A percentile compares a stretch with the other conserved stretches of the same genome.
phyloP scores from a whole-genome alignment of 805 yeast species.

The Starmerella bombicola region DNA sequence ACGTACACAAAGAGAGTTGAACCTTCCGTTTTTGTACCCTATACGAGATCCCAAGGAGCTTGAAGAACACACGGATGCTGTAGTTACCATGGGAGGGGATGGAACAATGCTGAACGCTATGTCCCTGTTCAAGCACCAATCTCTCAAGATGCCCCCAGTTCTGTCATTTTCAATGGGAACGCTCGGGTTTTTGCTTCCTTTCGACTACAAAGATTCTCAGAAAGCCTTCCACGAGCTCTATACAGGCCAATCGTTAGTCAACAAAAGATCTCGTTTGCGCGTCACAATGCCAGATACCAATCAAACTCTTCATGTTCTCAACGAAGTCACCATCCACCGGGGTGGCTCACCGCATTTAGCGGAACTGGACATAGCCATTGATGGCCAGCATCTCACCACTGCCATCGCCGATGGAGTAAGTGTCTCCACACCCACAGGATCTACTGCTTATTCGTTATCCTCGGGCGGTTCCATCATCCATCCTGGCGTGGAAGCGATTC shows the following conservation, averaged over 20 bases:
- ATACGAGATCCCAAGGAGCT: constrained; percentile 44
- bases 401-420: constrained; percentile 88
- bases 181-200: constrained; percentile 77
- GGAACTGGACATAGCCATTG: constrained; percentile 70
- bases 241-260: constrained; percentile 53
- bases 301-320: constrained; percentile 64
- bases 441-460: constrained; percentile 80
- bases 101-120: constrained; percentile 85
- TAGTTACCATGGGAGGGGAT: constrained; percentile 91
- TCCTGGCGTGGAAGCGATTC: constrained; percentile 70
- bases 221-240: constrained; percentile 55
- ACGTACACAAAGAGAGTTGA: constrained; percentile 61
- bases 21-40: constrained; percentile 14
- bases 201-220: constrained; percentile 52
- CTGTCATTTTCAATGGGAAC: constrained; percentile 84
- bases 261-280: constrained; percentile 57
- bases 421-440: constrained; percentile 84
- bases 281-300: constrained; percentile 9
- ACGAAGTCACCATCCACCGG: constrained; percentile 77
- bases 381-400: constrained; percentile 71
- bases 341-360: constrained; percentile 81
- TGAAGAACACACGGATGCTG: constrained; percentile 52
- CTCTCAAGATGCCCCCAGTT: constrained; percentile 68
- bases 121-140: constrained; percentile 50
- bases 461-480: constrained; percentile 91